A percentile compares a stretch with the other conserved stretches of the same genome.
phyloP scores from a whole-genome alignment of 1,284 basidiomycete species.

The Tetrapyrgos nigripes region DNA sequence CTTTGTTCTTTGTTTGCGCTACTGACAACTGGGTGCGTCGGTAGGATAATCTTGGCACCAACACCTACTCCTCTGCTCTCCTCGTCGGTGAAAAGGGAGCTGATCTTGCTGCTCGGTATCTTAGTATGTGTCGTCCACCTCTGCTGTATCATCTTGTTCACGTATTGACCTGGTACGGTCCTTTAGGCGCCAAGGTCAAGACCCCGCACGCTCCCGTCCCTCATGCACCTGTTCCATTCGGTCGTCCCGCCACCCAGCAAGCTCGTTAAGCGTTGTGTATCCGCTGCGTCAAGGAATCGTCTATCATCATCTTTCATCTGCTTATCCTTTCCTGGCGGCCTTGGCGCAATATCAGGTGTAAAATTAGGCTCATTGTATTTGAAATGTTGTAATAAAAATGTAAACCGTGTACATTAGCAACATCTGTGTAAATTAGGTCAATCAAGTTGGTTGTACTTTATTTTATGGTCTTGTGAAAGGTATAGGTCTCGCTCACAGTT shows the following conservation, averaged over 20 bases:
- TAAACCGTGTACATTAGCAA: too few relatives aligned
- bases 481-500: too few relatives aligned
- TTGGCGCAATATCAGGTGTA: too few relatives aligned
- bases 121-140: slow-evolving; percentile 53
- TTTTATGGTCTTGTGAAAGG: too few relatives aligned
- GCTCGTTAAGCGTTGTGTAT: slow-evolving; percentile 44
- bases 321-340: too few relatives aligned
- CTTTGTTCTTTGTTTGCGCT: slow-evolving; percentile 6
- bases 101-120: slow-evolving; percentile 64
- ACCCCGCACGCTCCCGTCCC: slow-evolving; percentile 73
- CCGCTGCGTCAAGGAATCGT: too few relatives aligned
- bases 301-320: too few relatives aligned
- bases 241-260: slow-evolving; percentile 59
- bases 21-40: too few relatives aligned
- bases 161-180: not conserved
- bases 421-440: too few relatives aligned
- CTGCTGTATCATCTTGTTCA: not conserved
- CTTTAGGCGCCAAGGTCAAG: slow-evolving; percentile 67
- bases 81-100: slow-evolving; percentile 76
- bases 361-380: too few relatives aligned
- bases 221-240: slow-evolving; percentile 68
- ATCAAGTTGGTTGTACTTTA: too few relatives aligned
- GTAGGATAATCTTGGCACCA: slow-evolving; percentile 74
- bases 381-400: too few relatives aligned
- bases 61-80: slow-evolving; percentile 74